These are phyloP conservation scores for Entonaema liquescens DNA, from an alignment of 495 filamentous ascomycete genomes.

Conservation along the genomic window DNA sequence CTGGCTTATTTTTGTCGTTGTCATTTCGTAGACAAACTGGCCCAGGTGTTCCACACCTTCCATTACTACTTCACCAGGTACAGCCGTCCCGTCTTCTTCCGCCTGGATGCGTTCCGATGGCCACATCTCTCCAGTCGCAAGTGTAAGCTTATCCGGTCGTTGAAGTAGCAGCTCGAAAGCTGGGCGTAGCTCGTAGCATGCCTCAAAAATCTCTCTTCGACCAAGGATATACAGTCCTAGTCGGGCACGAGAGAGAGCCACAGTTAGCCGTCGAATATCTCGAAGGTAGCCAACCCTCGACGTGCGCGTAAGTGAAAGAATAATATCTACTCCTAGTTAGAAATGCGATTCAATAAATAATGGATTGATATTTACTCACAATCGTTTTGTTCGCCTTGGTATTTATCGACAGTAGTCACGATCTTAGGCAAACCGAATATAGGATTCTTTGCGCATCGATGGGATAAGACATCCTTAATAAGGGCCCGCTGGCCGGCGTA, in stretches of 20 bases:
- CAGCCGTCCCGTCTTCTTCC: conserved; percentile 63
- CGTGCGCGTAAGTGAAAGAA: conserved; percentile 90
- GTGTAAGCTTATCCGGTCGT: conserved; percentile 77
- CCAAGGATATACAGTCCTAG: conserved; percentile 94
- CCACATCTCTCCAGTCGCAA: conserved; percentile 87
- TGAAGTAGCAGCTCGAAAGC: conserved; percentile 80
- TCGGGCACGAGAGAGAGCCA: conserved; percentile 93
- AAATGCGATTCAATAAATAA: conserved; percentile 31
- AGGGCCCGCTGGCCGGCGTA: conserved; percentile 95
- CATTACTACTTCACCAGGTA: conserved; percentile 70
- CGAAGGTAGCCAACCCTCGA: conserved; percentile 91
- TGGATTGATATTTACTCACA: conserved; percentile 66
- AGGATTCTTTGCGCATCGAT: conserved; percentile 81
- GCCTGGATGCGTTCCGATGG: conserved; percentile 69
- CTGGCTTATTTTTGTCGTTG: conserved; percentile 75
- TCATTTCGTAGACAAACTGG: conserved; percentile 98
- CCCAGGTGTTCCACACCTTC: conserved; percentile 93
- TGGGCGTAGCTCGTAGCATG: conserved; percentile 85
- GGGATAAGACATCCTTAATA: conserved; percentile 86
- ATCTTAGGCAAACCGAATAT: conserved; percentile 91
- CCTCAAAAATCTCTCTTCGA: conserved; percentile 86
- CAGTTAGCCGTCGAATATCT: conserved; percentile 91
- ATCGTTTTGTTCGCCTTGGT: conserved; percentile 99
- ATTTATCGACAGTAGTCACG: conserved; percentile 96
- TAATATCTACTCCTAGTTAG: conserved; percentile 70